These are phyloP conservation scores for Globisporangium spinosum DNA, from an alignment of 352 stramenopile genomes.

Conservation along the genomic window DNA sequence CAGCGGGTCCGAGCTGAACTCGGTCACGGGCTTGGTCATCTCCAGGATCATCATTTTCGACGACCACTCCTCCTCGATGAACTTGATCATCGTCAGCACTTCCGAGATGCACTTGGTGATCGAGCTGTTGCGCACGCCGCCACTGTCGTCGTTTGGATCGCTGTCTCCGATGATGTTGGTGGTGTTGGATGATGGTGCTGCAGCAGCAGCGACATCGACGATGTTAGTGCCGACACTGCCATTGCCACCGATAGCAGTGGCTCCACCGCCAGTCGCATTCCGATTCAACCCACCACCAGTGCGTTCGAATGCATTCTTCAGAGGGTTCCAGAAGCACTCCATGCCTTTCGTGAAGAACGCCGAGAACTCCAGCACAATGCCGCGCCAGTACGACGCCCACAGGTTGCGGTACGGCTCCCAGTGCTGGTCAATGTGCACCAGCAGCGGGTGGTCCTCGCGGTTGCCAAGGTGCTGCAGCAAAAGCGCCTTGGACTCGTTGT, in stretches of 20 bases:
- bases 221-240: conserved; percentile 8
- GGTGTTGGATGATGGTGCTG: not conserved
- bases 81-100: conserved; percentile 60
- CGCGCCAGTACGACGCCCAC: conserved; percentile 59
- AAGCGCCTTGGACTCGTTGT: conserved; percentile 45
- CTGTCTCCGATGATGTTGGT: not conserved
- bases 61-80: conserved; percentile 67
- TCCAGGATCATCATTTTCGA: conserved; percentile 72
- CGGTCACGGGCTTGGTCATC: conserved; percentile 63
- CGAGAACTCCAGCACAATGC: conserved; percentile 61
- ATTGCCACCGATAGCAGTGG: not conserved
- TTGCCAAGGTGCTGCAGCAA: conserved; percentile 38
- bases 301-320: conserved; percentile 56
- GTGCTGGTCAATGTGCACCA: conserved; percentile 45
- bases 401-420: conserved; percentile 62
- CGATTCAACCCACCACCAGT: conserved; percentile 18
- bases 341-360: conserved; percentile 60
- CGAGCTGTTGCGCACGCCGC: conserved; percentile 16
- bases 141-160: not conserved
- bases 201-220: conserved; percentile 5
- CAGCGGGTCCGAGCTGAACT: conserved; percentile 50
- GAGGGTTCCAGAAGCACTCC: conserved; percentile 58
- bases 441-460: conserved; percentile 34
- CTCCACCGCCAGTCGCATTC: conserved; percentile 9
- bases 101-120: conserved; percentile 58